Evolutionary conservation across 164 flowering plant species (phyloP), one percentile per base, ranked within the genome.

Genomic region (Aristolochia californica): DNA sequence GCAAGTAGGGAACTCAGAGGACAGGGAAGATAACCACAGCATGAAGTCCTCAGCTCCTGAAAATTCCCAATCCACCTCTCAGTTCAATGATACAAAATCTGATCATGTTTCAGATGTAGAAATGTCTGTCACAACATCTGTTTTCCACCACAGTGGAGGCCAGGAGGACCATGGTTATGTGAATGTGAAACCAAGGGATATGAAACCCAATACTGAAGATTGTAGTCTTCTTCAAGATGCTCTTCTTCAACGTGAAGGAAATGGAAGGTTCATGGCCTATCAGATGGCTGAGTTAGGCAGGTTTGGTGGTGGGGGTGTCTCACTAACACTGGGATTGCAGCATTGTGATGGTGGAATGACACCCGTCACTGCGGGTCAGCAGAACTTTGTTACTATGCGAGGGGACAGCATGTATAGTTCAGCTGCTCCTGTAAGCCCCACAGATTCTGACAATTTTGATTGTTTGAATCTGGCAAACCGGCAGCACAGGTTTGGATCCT

Each of bases 241-340:
- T 13, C 38, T 72, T 5, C 70, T 66, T 55, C 81, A 73, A 47
- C 63, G 85, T 12, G 75, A 70, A 18, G 68, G 69, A 25, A 59
- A 34, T 21, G 79, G 75, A 22, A 70, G 83, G 70, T 78, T 81
- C 24, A 75, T 84, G 74, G 72, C 78, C 48, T 74, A 78, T 62
- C 80, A 79, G 40, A 77, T 83, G 78, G 68, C 88, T 14, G 88
- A 83, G 66, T 49, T 84, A 67, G 88, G 76, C 43, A 78, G 91
- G 65, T 78, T 77, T 51, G 89, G 83, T 16, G 70, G 61, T 60
- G 82, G 81, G 2, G 62, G 61, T 16, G 88, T 90, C 15, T 87
- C 97, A 0, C 85, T 90, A 13, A 90, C 95, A 30, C 63, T 90
- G 54, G 95, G 97, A 2, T 66, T 90, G 74, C 97, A 85, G 70